These are phyloP conservation scores for Yamadazyma kitorensis DNA, from an alignment of 805 yeast genomes.

Conservation along the genomic window DNA sequence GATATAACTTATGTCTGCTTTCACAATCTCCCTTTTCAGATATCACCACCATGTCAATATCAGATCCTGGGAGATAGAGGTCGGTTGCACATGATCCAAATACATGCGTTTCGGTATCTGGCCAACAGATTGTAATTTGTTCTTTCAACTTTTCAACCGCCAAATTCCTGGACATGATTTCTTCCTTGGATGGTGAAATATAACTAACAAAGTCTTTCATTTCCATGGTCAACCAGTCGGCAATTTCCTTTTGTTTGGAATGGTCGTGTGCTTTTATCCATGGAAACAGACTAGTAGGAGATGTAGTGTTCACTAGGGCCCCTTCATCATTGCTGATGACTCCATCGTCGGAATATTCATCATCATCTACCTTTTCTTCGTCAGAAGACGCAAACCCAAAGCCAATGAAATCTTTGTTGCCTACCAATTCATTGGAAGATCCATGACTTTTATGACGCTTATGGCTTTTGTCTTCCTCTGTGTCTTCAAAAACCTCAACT, in stretches of 20 bases:
- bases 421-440: conserved; percentile 37
- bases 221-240: conserved; percentile 85
- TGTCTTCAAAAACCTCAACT: conserved; percentile 4
- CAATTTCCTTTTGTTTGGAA: conserved; percentile 68
- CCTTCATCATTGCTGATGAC: conserved; percentile 37
- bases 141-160: conserved; percentile 60
- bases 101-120: conserved; percentile 72
- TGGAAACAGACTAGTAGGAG: conserved; percentile 47
- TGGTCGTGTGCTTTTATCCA: conserved; percentile 83
- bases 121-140: conserved; percentile 62
- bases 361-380: conserved; percentile 22
- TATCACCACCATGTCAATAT: conserved; percentile 87
- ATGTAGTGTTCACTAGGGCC: conserved; percentile 18
- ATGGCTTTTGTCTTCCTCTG: conserved; percentile 15
- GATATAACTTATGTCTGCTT: conserved; percentile 63
- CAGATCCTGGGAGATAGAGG: conserved; percentile 89
- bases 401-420: conserved; percentile 53
- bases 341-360: conserved; percentile 29
- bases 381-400: conserved; percentile 51
- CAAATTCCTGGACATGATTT: conserved; percentile 62
- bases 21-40: conserved; percentile 60
- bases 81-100: conserved; percentile 96
- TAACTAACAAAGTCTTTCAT: conserved; percentile 81
- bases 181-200: conserved; percentile 78
- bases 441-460: conserved; percentile 12